Evolutionary conservation across 306 rosid species (phyloP), one percentile per base, ranked within the genome.

Genomic region (Malus orientalis): DNA sequence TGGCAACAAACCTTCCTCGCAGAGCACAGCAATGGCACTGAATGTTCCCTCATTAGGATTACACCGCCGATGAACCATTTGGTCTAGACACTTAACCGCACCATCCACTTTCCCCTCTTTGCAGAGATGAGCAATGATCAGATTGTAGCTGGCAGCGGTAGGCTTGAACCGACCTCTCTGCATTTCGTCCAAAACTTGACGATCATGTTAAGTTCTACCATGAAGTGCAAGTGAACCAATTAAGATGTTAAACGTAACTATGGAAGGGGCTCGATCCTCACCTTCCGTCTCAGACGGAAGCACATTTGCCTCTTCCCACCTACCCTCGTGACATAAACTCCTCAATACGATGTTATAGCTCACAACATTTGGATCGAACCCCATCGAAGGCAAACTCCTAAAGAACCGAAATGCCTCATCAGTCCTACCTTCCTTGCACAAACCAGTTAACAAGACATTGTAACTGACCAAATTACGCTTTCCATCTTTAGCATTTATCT

Each of bases 351-450:
- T 95, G 87, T 95, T 95, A 76, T 88, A 91, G 82, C 97, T 92
- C 77, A 95, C 98, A 78, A 90, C 91, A 85, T 88, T 87, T 29
- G 98, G 97, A 77, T 53, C 75, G 62, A 90, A 90, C 29, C 97
- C 97, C 83, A 89, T 90, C 0, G 64, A 80, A 23, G 97, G 98
- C 71, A 95, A 80, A 79, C 81, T 83, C 85, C 92, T 79, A 58
- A 95, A 95, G 78, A 90, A 81, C 80, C 19, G 55, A 18, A 88
- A 79, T 20, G 96, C 98, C 72, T 90, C 98, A 78, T 90, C 90
- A n/a, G 70, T 90, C 84, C 97, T 91, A 53, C 87, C 91, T 85
- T 95, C 98, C 88, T 90, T 90, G 82, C 97, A 95, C 84, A 95
- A 78, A 14, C 97, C 97, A 64, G 97, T 92, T 25, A 90, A 77